Base-by-base conservation (phyloP, 768 basidiomycete genomes). In the Mycena sanguinolenta region DNA sequence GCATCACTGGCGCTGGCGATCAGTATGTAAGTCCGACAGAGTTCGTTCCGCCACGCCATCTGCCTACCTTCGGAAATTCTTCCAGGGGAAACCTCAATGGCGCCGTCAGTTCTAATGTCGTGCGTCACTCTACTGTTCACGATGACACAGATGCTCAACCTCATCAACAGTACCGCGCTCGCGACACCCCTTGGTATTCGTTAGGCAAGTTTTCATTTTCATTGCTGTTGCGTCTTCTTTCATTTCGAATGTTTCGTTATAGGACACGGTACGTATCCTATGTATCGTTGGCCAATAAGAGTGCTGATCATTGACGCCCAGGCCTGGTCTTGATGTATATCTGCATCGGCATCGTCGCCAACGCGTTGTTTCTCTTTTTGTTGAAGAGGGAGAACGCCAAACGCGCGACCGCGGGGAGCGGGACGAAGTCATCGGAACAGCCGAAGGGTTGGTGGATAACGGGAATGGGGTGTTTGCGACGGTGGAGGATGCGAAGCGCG, bases 311-410 rank as follows among this genome's bases (percentile, higher is more conserved):
- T 59, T 32, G 32, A 21, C 39, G 9, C 38, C 32, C 46, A 73
- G 90, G 85, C 23, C 87, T 94, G 55, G 85, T 92, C 23, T 81
- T 94, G 46, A 88, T 86, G 17, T 93, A 94, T 77, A 92, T 94
- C 60, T 85, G 81, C 54, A 86, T 92, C 65, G 91, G 90, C 42
- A 88, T 90, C 79, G 66, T 89, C 39, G 87, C 82, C 77, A 88
- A 89, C 9, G 70, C 84, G 21, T 25, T 87, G 12, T 88, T 88
- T 72, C 80, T 85, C 59, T 61, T 86, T 49, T 74, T 86, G 21
- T 79, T 93, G 44, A 84, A 81, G 62, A 79, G 81, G 34, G 93
- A 94, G 78, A 94, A 94, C 67, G 82, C 82, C 0, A 82, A 84
- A n/a, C n/a, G 21, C 85, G 91, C 19, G 90, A 91, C 50, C 87